Evolutionary conservation across 352 stramenopile species (phyloP), one percentile per base, ranked within the genome.

Genomic region (Thalassiosira livingstoniorum): DNA sequence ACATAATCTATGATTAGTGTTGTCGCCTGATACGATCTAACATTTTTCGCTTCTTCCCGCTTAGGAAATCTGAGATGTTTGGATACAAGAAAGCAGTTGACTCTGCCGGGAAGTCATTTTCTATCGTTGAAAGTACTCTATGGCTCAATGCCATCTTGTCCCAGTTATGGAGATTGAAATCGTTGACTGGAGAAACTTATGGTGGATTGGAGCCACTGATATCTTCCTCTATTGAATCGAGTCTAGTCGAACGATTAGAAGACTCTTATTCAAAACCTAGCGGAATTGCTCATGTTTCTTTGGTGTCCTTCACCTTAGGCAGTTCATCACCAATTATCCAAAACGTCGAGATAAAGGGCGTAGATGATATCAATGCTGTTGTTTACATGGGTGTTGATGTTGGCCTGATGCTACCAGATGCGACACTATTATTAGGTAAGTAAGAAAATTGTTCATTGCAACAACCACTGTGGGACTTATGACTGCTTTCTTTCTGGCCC

Each of bases 71-170:
- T 27, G 70, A 67, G 47, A 29, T 81, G 3, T 5, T 68, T 75
- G 80, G 80, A 42, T 87, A 63, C 29, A 78, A 66, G 25, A 18
- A 45, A 18, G 80, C 80, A 23, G 39, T 83, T 45, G 34, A 76
- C 65, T 82, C 80, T 34, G 68, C 80, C 1, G 69, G 74, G 10
- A 42, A 61, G 54, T 82, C 62, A 62, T 71, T 35, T 0, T 75
- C 77, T 27, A 51, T 54, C 29, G 5, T 29, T 43, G 69, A 75
- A 13, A 76, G 32, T 23, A 70, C 74, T 18, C 54, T 80, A 51
- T 87, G 80, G 80, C 53, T 87, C 21, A 87, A 87, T 68, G 27
- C 34, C 0, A 68, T 87, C 1, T 37, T 87, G n/a, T 32, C 35
- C 21, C 60, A 2, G 55, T 23, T 83, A 53, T 87, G 80, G 80